Evolutionary conservation across 495 filamentous ascomycete genomes (phyloP).

Genomic region (Entonaema liquescens): DNA sequence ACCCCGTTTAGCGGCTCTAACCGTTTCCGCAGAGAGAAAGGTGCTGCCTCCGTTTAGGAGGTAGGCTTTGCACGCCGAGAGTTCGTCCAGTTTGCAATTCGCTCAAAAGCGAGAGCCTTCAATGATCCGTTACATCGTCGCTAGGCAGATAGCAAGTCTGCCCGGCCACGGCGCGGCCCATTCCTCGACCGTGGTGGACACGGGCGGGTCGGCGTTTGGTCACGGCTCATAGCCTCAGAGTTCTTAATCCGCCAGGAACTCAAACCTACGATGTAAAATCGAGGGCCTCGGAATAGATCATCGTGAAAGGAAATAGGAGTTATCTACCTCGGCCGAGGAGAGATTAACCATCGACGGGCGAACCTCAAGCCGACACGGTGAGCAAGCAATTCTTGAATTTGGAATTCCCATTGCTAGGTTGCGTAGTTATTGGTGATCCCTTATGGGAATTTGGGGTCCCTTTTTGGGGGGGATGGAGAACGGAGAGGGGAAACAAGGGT

Average conservation of each 20-base stretch:
- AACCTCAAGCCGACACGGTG: conserved; percentile 16
- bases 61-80: conserved; percentile 18
- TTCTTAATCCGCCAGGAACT: not conserved
- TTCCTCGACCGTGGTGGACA: not conserved
- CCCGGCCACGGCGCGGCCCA: conserved; percentile 13
- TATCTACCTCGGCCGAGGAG: conserved; percentile 20
- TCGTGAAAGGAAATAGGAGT: conserved; percentile 14
- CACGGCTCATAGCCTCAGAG: conserved; percentile 18
- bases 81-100: conserved; percentile 21
- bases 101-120: conserved; percentile 32
- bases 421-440: not conserved
- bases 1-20: conserved; percentile 5
- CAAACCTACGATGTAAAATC: not conserved
- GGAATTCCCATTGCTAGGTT: not conserved
- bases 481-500: conserved; percentile 3
- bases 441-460: conserved; percentile 13
- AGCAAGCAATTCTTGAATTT: conserved; percentile 6
- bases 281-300: not conserved
- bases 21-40: conserved; percentile 9
- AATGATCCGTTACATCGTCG: conserved; percentile 13
- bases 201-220: conserved; percentile 1
- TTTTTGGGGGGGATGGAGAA: conserved; percentile 1
- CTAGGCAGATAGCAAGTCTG: conserved; percentile 30
- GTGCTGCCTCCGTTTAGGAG: conserved; percentile 12
- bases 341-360: not conserved